Percentiles rank a stretch among this genome's conserved stretches.
Conservation (phyloP, 495 filamentous ascomycete species). For the Aspergillus mulundensis region DNA sequence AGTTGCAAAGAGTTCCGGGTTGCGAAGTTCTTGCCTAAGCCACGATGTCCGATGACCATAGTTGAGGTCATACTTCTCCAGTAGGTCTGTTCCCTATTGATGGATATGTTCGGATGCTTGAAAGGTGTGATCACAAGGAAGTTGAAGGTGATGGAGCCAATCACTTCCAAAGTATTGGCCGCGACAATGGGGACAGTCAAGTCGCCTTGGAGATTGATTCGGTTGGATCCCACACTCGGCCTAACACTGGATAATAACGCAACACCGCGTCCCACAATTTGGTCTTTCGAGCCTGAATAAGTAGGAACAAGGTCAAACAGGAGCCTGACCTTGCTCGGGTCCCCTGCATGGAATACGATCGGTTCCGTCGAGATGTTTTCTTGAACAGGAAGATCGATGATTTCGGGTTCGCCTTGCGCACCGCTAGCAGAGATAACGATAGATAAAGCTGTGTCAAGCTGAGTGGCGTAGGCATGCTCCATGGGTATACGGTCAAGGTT, state of each 20-base stretch:
- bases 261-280: constrained; percentile 87
- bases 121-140: constrained; percentile 95
- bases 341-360: constrained; percentile 76
- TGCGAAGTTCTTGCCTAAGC: constrained; percentile 85
- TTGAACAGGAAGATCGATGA: constrained; percentile 88
- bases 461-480: constrained; percentile 80
- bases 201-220: constrained; percentile 89
- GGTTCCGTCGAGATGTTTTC: constrained; percentile 92
- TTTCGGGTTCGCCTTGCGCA: constrained; percentile 78
- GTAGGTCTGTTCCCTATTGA: constrained; percentile 86
- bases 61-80: constrained; percentile 82
- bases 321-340: constrained; percentile 77
- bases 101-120: constrained; percentile 85
- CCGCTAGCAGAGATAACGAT: constrained; percentile 87
- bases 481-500: constrained; percentile 86
- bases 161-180: constrained; percentile 75
- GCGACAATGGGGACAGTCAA: constrained; percentile 87
- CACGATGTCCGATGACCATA: constrained; percentile 91
- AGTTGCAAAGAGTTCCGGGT: constrained; percentile 82
- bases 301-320: constrained; percentile 97
- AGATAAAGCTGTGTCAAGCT: constrained; percentile 90
- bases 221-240: constrained; percentile 69
- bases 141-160: constrained; percentile 93
- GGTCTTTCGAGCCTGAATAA: constrained; percentile 83
- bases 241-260: constrained; percentile 84